A percentile compares a stretch with the other conserved stretches of the same genome.
These are phyloP conservation scores for Cadophora gregata DNA, from an alignment of 2,329 filamentous ascomycete species.

Conservation along the genomic window DNA sequence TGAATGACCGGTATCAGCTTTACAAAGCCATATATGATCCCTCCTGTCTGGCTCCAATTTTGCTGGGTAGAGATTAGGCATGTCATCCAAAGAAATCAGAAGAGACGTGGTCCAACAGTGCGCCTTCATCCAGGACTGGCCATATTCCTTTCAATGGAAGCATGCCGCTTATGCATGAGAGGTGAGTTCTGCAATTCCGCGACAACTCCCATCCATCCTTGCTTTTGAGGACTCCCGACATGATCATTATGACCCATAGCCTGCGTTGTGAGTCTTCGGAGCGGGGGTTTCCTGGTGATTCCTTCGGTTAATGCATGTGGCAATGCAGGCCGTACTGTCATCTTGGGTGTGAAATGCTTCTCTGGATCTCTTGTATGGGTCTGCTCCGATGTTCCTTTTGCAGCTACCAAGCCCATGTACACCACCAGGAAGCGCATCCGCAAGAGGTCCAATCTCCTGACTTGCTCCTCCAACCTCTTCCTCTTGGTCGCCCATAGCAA, in stretches of 20 bases:
- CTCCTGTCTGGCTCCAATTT: neutral
- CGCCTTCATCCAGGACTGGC: slow-evolving; percentile 39
- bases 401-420: slow-evolving; percentile 65
- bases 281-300: slow-evolving; percentile 46
- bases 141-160: slow-evolving; percentile 67
- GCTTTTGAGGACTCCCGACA: slow-evolving; percentile 54
- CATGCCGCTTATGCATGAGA: slow-evolving; percentile 64
- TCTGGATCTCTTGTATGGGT: slow-evolving; percentile 33
- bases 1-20: neutral
- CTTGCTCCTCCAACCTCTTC: slow-evolving; percentile 59
- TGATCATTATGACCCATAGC: slow-evolving; percentile 59
- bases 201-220: slow-evolving; percentile 68
- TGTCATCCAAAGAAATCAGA: neutral
- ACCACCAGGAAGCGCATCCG: slow-evolving; percentile 69
- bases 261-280: slow-evolving; percentile 60
- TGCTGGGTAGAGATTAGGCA: neutral
- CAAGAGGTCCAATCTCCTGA: slow-evolving; percentile 64
- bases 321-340: slow-evolving; percentile 33
- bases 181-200: slow-evolving; percentile 67
- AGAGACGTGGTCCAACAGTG: neutral
- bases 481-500: slow-evolving; percentile 64
- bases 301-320: slow-evolving; percentile 40
- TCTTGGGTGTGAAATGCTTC: slow-evolving; percentile 37
- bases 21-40: neutral
- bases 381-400: slow-evolving; percentile 40